Base-by-base conservation (phyloP, 768 basidiomycete genomes). In the Mycena haematopus region DNA sequence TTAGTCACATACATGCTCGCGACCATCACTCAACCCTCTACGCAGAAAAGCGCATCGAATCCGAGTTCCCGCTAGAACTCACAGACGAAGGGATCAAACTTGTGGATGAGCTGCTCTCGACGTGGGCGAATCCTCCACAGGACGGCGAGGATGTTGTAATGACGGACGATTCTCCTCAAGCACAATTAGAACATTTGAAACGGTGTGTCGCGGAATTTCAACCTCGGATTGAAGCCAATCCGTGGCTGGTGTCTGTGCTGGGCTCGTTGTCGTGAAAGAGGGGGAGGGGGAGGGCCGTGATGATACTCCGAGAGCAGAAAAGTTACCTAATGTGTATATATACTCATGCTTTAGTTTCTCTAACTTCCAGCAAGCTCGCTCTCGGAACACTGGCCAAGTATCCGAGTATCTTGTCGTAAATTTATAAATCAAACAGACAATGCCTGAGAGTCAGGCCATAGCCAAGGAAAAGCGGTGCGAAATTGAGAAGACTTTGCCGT, bases 1-100 rank as follows among this genome's bases (percentile, higher is more conserved):
- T 79, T 64, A 53, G 70, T 52, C 24, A 21, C 17, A 47, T 33
- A 27, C 19, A 11, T 21, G 19, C 17, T 52, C 17, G 31, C 31
- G 22, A 0, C 21, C n/a, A 35, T 7, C 38, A 19, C 47, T 31
- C 31, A 13, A 17, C 33, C 53, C 36, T 31, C 40, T 42, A 25
- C 24, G 65, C 67, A 66, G 69, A 70, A 35, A 72, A 70, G 63
- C 73, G 77, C 21, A 63, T 70, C 17, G 74, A 79, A 4, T 73
- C 82, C 3, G 80, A 82, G 45, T 80, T 88, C 63, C 74, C 86
- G 14, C 73, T 85, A 29, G 83, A 87, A 17, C 82, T 89, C 49
- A 84, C 84, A 6, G 89, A 94, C 33, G 86, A 91, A 66, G 97
- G 97, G 1, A 86, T 95, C 9, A 77, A 82, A 52, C 82, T 96